Evolutionary conservation across 75 land plant genomes (phyloP), one percentile per base, ranked within the genome.

Genomic region (Picea sitchensis): DNA sequence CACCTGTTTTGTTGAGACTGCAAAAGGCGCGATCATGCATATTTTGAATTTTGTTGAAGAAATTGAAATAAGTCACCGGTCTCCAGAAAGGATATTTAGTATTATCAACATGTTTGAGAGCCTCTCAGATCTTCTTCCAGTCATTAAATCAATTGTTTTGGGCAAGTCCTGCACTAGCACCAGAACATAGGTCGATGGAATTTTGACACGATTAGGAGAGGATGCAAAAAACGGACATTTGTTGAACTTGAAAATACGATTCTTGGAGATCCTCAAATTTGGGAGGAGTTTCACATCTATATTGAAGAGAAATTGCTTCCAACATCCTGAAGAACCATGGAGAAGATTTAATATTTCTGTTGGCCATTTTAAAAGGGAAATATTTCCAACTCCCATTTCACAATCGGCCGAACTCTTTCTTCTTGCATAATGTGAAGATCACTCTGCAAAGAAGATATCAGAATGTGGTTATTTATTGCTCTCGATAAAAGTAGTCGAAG

Each of bases 311-410:
- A 26, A 26, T 26, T 26, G 26, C 26, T 26, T 26, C 26, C 26
- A 26, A 26, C 26, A 26, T 81, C 96, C 97, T 36, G 97, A 96
- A 73, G 94, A 92, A 80, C 93, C 98, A 51, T 97, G 99, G 99
- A 89, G 86, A 62, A 90, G 98, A 84, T 97, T 92, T 87, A 92
- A 92, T 32, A 90, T 97, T 92, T 83, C 90, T 51, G 87, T 94
- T 84, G 95, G 90, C 36, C 92, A 93, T 75, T 92, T 97, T n/a
- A n/a, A n/a, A n/a, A n/a, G n/a, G n/a, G n/a, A n/a, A n/a, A n/a
- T n/a, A n/a, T n/a, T n/a, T n/a, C n/a, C n/a, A n/a, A n/a, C n/a
- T n/a, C n/a, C n/a, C n/a, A n/a, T n/a, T n/a, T n/a, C n/a, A n/a
- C n/a, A n/a, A n/a, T n/a, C n/a, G n/a, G n/a, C n/a, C n/a, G n/a